Conservation (phyloP, 495 filamentous ascomycete species). For the Talaromyces thailandensis region DNA sequence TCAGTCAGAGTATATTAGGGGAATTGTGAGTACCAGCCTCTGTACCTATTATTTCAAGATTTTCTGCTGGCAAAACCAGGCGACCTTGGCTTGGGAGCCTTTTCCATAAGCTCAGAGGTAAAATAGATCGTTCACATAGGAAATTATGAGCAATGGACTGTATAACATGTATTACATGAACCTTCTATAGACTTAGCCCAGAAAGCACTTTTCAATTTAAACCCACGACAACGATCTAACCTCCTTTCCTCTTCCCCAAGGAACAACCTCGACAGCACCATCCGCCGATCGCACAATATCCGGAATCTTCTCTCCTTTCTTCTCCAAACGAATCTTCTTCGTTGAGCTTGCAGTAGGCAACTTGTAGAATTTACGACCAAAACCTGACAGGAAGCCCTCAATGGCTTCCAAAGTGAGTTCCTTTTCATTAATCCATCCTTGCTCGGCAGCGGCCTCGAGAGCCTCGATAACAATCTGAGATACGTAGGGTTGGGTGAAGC, state of each 20-base stretch:
- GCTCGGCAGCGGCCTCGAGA: conserved; percentile 58
- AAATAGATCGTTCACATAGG: no score
- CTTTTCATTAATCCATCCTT: conserved; percentile 53
- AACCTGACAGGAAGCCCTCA: conserved; percentile 64
- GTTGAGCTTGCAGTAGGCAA: conserved; percentile 26
- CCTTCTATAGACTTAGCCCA: no score
- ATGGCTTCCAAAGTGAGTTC: conserved; percentile 64
- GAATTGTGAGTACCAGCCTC: no score
- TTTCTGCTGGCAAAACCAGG: no score
- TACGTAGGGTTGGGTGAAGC: conserved; percentile 88
- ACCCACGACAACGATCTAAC: conserved; percentile 5
- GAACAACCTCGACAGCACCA: conserved; percentile 8
- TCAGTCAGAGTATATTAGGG: no score
- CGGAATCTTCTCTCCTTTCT: conserved; percentile 47
- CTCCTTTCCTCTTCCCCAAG: conserved; percentile 7
- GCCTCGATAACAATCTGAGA: conserved; percentile 65
- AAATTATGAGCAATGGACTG: no score
- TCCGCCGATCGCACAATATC: conserved; percentile 34
- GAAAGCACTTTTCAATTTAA: not conserved
- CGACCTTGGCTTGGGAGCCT: no score
- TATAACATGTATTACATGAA: no score
- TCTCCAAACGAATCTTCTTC: conserved; percentile 52
- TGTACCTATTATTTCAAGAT: no score
- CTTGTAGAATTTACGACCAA: conserved; percentile 69
- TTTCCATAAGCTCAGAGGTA: no score